Evolutionary conservation across 352 stramenopile species (phyloP), one percentile per base, ranked within the genome.

Genomic region (Phytophthora tentaculata): DNA sequence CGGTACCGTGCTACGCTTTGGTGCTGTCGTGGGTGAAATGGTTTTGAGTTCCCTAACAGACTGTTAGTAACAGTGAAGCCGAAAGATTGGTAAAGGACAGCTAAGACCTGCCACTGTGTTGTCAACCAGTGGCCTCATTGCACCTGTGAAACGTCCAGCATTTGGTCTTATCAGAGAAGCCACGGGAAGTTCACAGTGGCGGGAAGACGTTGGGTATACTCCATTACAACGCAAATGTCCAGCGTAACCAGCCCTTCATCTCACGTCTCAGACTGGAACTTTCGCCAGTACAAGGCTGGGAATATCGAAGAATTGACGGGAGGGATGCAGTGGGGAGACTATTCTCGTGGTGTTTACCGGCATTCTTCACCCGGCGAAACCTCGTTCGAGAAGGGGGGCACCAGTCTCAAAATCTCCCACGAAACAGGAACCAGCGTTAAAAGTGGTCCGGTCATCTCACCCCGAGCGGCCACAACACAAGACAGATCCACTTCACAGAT

Each of bases 391-490:
- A 28, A 50, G 44, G 29, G 26, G 10, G 28, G 7, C 24, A n/a
- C 20, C 58, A 72, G 41, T 72, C 58, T 72, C 43, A 20, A 72
- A 72, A 44, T 56, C 32, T 44, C 49, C 16, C 29, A 56, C 26
- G 50, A 56, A 44, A 56, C 50, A 56, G 50, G 14, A 56, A 39
- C 47, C 23, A 53, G 20, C 47, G 10, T 28, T 24, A 50, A 50
- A n/a, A 13, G 20, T 35, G 24, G 16, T 39, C 20, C 44, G 8
- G 29, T n/a, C 44, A 50, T 29, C 44, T 48, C 41, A 48, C 4
- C 41, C 41, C 17, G 14, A 43, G 14, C 10, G 6, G 41, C 24
- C 41, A 16, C 26, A 22, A 12, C 44, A 16, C 20, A 26, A 26
- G n/a, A 49, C 44, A 50, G 35, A n/a, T n/a, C n/a, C 35, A 43